Evolutionary conservation across 2,329 filamentous ascomycete species (phyloP), one percentile per base, ranked within the genome.

Genomic region (Thielaviopsis euricoi): DNA sequence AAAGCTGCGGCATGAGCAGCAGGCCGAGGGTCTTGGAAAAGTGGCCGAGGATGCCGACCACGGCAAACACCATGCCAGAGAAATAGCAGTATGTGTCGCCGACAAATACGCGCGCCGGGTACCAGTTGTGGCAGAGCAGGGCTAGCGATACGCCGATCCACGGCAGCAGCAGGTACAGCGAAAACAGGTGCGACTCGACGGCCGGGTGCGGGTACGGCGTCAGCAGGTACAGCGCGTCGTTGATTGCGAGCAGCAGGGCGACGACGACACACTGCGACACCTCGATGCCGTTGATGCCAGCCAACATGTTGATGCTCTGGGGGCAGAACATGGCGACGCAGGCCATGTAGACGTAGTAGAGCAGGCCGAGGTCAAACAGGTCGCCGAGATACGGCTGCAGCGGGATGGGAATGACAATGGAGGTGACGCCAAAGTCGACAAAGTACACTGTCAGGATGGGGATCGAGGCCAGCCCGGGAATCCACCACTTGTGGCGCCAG

Each of bases 81-180:
- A 98, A 96, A 73, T 98, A 98, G 78, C 93, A 98, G 77, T 97
- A 98, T 3, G 93, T 98, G 71, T 98, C 93, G 58, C 93, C 93
- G 10, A 97, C 91, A 67, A 98, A 98, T 10, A 97, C 93, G 65
- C 83, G 84, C 23, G 91, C 89, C 0, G 93, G 93, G 68, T 89
- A 98, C 87, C 89, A 94, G 71, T 98, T 98, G 74, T 98, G 90
- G 68, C 73, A 81, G 66, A 93, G 80, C 17, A 98, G 78, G 9
- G 93, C 93, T 55, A 86, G 71, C 7, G 89, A 96, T 57, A 96
- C 93, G 54, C 89, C 93, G 61, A 97, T 79, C 75, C 97, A 97
- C 17, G 93, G 93, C 17, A 97, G 78, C 49, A 98, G 79, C 64
- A 98, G 83, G 74, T 95, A 98, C 61, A 97, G 82, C 10, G 89